phyloP scores from a whole-genome alignment of 306 rosid genomes.

The Arachis hypogaea region DNA sequence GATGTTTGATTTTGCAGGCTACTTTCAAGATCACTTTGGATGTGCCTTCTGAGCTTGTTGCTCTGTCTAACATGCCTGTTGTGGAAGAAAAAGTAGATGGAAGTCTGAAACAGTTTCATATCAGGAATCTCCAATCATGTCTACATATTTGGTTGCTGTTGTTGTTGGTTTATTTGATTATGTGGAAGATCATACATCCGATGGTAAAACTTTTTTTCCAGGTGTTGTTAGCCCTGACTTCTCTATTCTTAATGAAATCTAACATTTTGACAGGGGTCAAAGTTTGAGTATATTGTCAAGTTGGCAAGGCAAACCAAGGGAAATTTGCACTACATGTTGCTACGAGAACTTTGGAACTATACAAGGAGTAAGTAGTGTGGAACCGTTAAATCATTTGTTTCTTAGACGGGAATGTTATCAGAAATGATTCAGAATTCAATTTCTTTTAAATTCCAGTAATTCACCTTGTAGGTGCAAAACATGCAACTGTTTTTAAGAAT shows the following conservation, averaged over 20 bases:
- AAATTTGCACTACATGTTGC: conserved; percentile 88
- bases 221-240: conserved; percentile 12
- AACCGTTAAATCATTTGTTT: conserved; percentile 19
- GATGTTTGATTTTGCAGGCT: conserved; percentile 5
- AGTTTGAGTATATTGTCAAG: conserved; percentile 91
- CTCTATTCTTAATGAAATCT: conserved; percentile 25
- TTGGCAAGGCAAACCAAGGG: conserved; percentile 85
- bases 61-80: conserved; percentile 97
- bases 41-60: conserved; percentile 75
- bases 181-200: conserved; percentile 86
- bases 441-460: conserved; percentile 10
- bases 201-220: conserved; percentile 55
- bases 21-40: conserved; percentile 76
- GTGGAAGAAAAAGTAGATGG: conserved; percentile 70
- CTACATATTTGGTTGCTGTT: conserved; percentile 90
- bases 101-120: conserved; percentile 63
- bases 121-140: conserved; percentile 90
- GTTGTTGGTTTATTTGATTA: conserved; percentile 91
- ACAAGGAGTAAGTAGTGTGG: conserved; percentile 72
- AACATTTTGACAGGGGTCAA: conserved; percentile 70
- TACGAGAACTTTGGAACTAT: conserved; percentile 72
- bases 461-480: conserved; percentile 18
- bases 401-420: background rate
- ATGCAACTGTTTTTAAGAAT: background rate
- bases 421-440: background rate